A percentile compares a stretch with the other conserved stretches of the same genome.
Evolutionary conservation across 345 rosid species (phyloP).

Genomic region (Syzygium aromaticum): DNA sequence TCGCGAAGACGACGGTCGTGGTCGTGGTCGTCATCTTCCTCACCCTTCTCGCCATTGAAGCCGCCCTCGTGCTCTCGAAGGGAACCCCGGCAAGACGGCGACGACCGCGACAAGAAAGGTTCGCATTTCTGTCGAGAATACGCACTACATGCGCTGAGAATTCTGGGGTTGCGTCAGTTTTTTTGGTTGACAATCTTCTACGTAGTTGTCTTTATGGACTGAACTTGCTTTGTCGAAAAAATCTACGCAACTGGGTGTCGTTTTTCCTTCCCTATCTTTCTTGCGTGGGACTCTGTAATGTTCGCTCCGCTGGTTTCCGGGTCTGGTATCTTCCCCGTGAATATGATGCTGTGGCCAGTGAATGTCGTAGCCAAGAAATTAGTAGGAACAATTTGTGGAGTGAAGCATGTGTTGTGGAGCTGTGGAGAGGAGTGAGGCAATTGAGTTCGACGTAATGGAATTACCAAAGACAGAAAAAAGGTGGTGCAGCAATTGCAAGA

Average conservation of each 20-base stretch:
- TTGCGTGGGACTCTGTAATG: neutral
- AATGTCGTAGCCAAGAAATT: neutral
- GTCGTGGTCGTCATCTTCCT: neutral
- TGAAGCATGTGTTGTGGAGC: neutral
- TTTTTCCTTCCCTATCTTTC: neutral
- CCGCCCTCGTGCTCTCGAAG: constrained; percentile 37
- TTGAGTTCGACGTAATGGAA: neutral
- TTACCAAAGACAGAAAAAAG: neutral
- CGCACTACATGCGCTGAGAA: neutral
- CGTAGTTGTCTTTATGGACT: neutral
- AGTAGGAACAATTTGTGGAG: neutral
- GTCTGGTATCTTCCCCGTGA: neutral
- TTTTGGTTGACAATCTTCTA: neutral
- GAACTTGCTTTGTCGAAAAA: neutral
- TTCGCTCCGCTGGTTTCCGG: neutral
- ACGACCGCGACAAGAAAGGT: constrained; percentile 19
- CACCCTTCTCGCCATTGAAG: constrained; percentile 2
- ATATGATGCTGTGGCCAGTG: neutral
- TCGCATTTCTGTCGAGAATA: neutral
- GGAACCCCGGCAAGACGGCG: constrained; percentile 23
- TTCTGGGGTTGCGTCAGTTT: neutral
- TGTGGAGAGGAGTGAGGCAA: neutral
- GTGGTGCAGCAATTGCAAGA: neutral
- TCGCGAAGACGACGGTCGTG: neutral
- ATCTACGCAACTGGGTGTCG: neutral